phyloP scores from a whole-genome alignment of 257 asterid genomes.

The Cruciata laevipes region DNA sequence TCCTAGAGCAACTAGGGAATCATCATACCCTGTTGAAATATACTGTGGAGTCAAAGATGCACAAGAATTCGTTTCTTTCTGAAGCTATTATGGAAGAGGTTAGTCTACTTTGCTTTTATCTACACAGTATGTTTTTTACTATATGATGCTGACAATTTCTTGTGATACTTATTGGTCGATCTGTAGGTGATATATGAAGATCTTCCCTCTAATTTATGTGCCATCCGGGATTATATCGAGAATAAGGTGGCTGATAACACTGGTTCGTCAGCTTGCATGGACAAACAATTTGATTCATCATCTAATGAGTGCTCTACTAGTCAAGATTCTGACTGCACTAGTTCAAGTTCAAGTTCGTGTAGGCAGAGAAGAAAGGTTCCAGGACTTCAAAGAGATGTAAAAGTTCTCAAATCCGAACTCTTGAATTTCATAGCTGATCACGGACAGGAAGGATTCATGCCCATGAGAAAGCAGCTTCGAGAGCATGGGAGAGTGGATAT shows the following conservation, averaged over 20 bases:
- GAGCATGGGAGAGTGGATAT: conserved; percentile 76
- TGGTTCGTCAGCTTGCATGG: conserved; percentile 12
- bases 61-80: conserved; percentile 79
- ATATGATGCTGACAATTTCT: neutral
- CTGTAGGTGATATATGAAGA: conserved; percentile 89
- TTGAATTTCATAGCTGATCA: conserved; percentile 65
- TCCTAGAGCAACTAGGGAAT: conserved; percentile 82
- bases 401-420: conserved; percentile 81
- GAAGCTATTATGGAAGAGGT: conserved; percentile 99
- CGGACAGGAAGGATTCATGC: conserved; percentile 97
- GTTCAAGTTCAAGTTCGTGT: conserved; percentile 33
- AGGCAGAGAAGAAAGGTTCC: conserved; percentile 71
- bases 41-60: conserved; percentile 90
- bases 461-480: conserved; percentile 89
- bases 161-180: conserved; percentile 6
- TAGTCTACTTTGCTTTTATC: conserved; percentile 13
- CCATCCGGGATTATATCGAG: conserved; percentile 79
- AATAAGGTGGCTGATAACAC: conserved; percentile 31
- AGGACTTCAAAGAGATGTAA: conserved; percentile 78
- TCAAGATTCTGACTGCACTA: conserved; percentile 26
- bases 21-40: conserved; percentile 83
- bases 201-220: conserved; percentile 94
- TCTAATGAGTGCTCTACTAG: conserved; percentile 17
- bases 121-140: neutral
- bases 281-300: conserved; percentile 24